These are phyloP conservation scores for Styphnolobium japonicum DNA, from an alignment of 306 rosid species.

Conservation along the genomic window DNA sequence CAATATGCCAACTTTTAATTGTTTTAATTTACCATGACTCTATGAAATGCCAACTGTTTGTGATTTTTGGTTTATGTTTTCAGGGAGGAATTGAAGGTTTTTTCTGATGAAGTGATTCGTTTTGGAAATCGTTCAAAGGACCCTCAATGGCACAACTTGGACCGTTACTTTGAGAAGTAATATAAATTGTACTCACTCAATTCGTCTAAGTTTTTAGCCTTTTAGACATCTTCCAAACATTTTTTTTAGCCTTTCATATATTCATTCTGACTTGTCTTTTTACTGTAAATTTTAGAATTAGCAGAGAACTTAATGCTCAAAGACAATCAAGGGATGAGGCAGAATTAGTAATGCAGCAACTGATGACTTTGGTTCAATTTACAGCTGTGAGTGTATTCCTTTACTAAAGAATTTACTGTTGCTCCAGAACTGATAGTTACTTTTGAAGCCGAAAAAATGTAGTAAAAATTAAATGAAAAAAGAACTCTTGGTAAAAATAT, in stretches of 20 bases:
- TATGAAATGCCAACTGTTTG: conserved; percentile 3
- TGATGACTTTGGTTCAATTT: conserved; percentile 63
- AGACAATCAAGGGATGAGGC: conserved; percentile 61
- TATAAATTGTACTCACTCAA: conserved; percentile 28
- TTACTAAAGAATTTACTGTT: conserved; percentile 7
- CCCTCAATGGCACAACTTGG: conserved; percentile 93
- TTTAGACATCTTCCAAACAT: neutral
- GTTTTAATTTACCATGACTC: neutral
- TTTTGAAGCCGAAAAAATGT: conserved; percentile 3
- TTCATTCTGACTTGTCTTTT: conserved; percentile 20
- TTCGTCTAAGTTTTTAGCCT: conserved; percentile 15
- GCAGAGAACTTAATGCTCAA: conserved; percentile 58
- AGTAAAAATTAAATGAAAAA: neutral
- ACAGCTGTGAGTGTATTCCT: conserved; percentile 72
- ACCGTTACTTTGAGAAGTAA: conserved; percentile 90
- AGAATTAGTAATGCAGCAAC: conserved; percentile 56
- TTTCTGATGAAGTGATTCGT: conserved; percentile 80
- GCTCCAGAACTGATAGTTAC: conserved; percentile 16
- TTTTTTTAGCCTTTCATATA: neutral
- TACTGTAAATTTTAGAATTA: conserved; percentile 45
- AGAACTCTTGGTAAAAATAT: neutral
- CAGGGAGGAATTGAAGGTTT: conserved; percentile 77
- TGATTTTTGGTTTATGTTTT: conserved; percentile 30
- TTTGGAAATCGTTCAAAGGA: conserved; percentile 88
- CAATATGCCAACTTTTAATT: conserved; percentile 7